phyloP scores from a whole-genome alignment of 208 protist genomes.

The Leishmania arabica region DNA sequence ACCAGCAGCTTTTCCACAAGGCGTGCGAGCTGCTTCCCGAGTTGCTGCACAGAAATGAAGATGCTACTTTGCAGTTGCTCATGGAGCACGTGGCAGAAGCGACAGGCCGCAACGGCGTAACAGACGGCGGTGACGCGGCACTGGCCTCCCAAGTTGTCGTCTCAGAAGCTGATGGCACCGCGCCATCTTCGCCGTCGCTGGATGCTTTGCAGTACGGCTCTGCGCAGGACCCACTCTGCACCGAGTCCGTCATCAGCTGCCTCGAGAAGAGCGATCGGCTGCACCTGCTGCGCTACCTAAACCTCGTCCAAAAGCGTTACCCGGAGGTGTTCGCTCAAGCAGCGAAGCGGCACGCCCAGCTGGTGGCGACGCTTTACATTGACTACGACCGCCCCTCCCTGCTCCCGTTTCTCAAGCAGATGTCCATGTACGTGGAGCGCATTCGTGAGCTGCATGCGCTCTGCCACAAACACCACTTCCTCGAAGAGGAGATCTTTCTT shows the following conservation, averaged over 20 bases:
- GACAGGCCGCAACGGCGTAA: not conserved
- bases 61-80: conserved; percentile 52
- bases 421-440: conserved; percentile 56
- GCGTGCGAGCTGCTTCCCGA: conserved; percentile 52
- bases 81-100: conserved; percentile 39
- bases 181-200: conserved; percentile 3
- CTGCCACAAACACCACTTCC: conserved; percentile 60
- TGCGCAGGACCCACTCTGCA: conserved; percentile 32
- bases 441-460: conserved; percentile 73
- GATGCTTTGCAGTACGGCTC: conserved; percentile 22
- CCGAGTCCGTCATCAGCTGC: conserved; percentile 47
- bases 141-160: not conserved
- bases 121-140: not conserved
- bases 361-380: conserved; percentile 74
- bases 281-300: conserved; percentile 61
- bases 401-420: conserved; percentile 61
- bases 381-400: conserved; percentile 66
- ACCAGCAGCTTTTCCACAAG: conserved; percentile 38
- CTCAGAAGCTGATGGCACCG: not conserved
- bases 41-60: conserved; percentile 53
- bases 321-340: conserved; percentile 23
- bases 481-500: conserved; percentile 77
- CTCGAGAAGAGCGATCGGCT: conserved; percentile 49
- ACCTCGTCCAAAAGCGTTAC: conserved; percentile 38
- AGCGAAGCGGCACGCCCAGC: conserved; percentile 53